Evolutionary conservation across 371 early-diverging fungal genomes (phyloP), one percentile per base, ranked within the genome.

Genomic region (Mucor velutinosus): DNA sequence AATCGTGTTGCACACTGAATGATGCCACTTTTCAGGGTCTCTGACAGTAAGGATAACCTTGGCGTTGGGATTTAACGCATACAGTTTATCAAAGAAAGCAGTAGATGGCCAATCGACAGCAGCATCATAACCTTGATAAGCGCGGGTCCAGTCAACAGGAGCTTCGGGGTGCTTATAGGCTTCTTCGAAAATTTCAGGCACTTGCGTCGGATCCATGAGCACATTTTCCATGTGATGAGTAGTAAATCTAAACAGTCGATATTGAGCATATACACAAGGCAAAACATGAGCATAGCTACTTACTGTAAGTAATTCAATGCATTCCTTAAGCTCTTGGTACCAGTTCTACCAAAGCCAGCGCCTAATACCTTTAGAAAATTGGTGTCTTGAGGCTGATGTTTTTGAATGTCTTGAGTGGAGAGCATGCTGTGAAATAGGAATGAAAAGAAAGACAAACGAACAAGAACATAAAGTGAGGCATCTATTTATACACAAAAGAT

Each of bases 1-100:
- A 8, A 74, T 77, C 17, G 75, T 74, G 17, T 64, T 67, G 6
- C 29, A 55, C 1, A 69, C 57, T 6, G 70, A 74, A 3, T 45
- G 49, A 35, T 65, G 67, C 78, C 78, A 78, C 0, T 19, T 11
- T 12, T 78, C 72, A 12, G 74, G 70, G 30, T 76, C 76, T 1
- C 78, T 61, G 0, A 67, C 35, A 17, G 78, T 76, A 2, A 76
- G 37, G 23, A 78, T 76, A 1, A 76, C 65, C 56, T 78, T 78
- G n/a, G 76, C 76, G 37, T 74, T 64, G 23, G 76, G 76, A 23
- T 71, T 71, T 11, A 73, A 17, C 32, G 53, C 43, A 45, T 73
- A 58, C 7, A 78, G 57, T 2, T 33, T 62, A 11, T 67, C 66
- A 53, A 70, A 67, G 35, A 75, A 77, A 2, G 68, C 56, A 23